Base-by-base conservation (phyloP, 768 basidiomycete genomes). In the Fibroporia radiculosa region DNA sequence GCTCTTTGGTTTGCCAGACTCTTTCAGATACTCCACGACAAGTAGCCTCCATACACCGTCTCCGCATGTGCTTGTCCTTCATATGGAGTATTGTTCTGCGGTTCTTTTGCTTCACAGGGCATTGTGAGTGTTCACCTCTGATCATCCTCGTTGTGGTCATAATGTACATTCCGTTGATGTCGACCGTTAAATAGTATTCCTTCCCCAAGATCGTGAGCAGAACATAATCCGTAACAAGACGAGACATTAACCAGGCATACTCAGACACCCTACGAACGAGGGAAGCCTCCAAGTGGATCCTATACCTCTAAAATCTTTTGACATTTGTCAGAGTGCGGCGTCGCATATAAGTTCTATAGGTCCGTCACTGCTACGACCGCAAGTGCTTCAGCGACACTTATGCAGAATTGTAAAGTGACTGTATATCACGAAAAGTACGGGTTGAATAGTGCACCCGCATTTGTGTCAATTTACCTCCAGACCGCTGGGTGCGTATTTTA, bases 1-100 rank as follows among this genome's bases (percentile, higher is more conserved):
- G 85, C 82, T 77, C 51, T 69, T 82, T 38, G 70, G 74, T 20
- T 70, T 90, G 18, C 82, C 85, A 0, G 77, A 82, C 26, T 62
- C 69, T 41, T 68, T 90, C 20, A 71, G 72, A 36, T 82, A 75
- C 54, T 79, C 83, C 49, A 63, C 74, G 27, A 64, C 73, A 11
- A 77, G 70, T 51, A 73, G 74, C 53, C 67, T 75, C 38, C 64
- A 61, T 7, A 59, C 67, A 8, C 82, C 82, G 7, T 72, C 80
- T 3, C 81, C 86, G 1, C 77, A 81, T 42, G 70, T 88, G 20
- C 59, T 88, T 24, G 71, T 77, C 36, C 64, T 89, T 32, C 83
- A 90, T 52, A 70, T 85, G 45, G 72, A 84, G 50, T 89, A 90
- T 58, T 85, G 84, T 77, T 78, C 76, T 6, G 72, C 83, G 14